phyloP scores from a whole-genome alignment of 83 land plant species.

The Isoetes engelmannii region DNA sequence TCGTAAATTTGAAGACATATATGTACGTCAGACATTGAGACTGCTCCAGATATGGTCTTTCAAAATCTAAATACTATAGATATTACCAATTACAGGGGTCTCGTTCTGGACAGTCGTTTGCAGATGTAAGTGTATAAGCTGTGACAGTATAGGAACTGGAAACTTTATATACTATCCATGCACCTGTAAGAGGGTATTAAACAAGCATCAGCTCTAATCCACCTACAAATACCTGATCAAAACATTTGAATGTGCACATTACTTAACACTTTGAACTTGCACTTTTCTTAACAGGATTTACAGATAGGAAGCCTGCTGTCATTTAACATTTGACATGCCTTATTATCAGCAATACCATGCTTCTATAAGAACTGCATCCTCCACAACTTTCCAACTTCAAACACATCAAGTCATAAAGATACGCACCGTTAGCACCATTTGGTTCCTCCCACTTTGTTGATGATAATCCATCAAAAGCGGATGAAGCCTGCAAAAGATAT shows the following conservation, averaged over 20 bases:
- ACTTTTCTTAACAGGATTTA: background rate
- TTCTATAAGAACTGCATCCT: background rate
- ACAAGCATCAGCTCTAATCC: background rate
- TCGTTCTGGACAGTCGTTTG: constrained; percentile 79
- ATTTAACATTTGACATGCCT: background rate
- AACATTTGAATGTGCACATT: background rate
- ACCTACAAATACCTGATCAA: background rate
- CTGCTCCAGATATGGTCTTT: background rate
- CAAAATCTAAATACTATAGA: background rate
- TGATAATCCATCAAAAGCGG: constrained; percentile 83
- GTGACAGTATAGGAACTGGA: constrained; percentile 13
- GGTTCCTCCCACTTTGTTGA: constrained; percentile 91
- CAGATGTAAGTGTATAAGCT: constrained; percentile 70
- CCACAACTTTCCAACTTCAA: background rate
- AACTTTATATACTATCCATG: constrained; percentile 59
- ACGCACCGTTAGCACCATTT: constrained; percentile 68
- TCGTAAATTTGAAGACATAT: background rate
- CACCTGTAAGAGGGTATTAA: constrained; percentile 36
- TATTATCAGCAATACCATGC: constrained; percentile 2
- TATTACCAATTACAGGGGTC: constrained; percentile 82
- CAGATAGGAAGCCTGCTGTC: background rate
- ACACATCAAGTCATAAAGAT: background rate
- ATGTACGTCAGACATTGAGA: background rate
- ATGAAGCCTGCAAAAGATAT: constrained; percentile 49
- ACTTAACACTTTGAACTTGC: background rate